Conservation (phyloP, 2,329 filamentous ascomycete species). For the Aspergillus chevalieri region DNA sequence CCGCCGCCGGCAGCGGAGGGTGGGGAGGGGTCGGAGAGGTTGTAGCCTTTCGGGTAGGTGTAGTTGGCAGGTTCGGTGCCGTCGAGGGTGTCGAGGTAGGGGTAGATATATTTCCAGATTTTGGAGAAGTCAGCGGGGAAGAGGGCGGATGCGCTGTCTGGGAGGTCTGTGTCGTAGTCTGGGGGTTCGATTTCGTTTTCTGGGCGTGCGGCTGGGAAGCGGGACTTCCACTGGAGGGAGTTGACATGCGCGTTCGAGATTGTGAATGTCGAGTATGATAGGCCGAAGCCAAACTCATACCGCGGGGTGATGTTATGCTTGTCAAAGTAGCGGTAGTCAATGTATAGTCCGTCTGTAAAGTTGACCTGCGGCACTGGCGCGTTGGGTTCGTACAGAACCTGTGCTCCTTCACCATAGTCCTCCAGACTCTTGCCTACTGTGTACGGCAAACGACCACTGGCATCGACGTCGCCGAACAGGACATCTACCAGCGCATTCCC, state of each 20-base stretch:
- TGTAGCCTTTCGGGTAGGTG: slow-evolving; percentile 53
- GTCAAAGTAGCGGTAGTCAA: slow-evolving; percentile 89
- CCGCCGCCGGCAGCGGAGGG: slow-evolving; percentile 63
- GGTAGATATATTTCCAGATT: slow-evolving; percentile 66
- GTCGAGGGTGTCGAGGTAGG: slow-evolving; percentile 54
- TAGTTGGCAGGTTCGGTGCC: slow-evolving; percentile 42
- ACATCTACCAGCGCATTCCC: slow-evolving; percentile 76
- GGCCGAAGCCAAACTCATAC: slow-evolving; percentile 79
- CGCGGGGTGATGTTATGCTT: slow-evolving; percentile 66
- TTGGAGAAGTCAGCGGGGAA: slow-evolving; percentile 57
- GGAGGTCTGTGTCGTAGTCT: slow-evolving; percentile 50
- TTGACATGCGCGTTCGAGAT: slow-evolving; percentile 51
- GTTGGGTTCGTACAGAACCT: slow-evolving; percentile 65
- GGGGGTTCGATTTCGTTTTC: slow-evolving; percentile 44
- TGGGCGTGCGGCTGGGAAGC: slow-evolving; percentile 40
- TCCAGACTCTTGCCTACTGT: slow-evolving; percentile 68
- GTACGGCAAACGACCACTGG: slow-evolving; percentile 79
- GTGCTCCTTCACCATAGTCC: slow-evolving; percentile 69
- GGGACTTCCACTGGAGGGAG: slow-evolving; percentile 44
- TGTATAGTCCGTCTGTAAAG: slow-evolving; percentile 74
- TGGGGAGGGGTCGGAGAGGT: slow-evolving; percentile 38
- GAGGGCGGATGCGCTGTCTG: slow-evolving; percentile 51
- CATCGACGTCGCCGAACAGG: slow-evolving; percentile 70
- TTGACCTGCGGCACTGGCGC: slow-evolving; percentile 70
- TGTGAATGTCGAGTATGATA: slow-evolving; percentile 72